A percentile compares a stretch with the other conserved stretches of the same genome.
Evolutionary conservation across 345 rosid genomes (phyloP).

Genomic region (Nephelium lappaceum): DNA sequence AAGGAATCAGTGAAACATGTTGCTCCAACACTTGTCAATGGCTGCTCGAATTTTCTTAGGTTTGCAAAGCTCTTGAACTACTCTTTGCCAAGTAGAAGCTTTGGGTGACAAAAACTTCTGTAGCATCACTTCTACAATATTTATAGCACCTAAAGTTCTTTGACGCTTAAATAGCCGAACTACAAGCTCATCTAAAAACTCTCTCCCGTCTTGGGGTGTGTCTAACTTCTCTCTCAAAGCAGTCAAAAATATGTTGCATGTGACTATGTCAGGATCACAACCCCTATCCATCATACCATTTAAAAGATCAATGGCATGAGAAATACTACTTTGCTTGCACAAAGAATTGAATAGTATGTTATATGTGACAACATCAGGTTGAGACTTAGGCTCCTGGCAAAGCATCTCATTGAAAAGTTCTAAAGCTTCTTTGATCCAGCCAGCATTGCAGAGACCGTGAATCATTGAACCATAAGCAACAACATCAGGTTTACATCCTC

Average conservation of each 20-base stretch:
- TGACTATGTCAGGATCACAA: conserved; percentile 76
- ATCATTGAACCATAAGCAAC: conserved; percentile 87
- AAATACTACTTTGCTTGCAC: conserved; percentile 56
- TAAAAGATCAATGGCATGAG: conserved; percentile 78
- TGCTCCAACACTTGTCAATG: conserved; percentile 70
- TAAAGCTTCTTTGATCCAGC: conserved; percentile 67
- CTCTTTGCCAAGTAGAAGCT: conserved; percentile 62
- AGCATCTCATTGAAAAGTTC: conserved; percentile 88
- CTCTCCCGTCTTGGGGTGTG: conserved; percentile 71
- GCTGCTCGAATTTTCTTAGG: conserved; percentile 60
- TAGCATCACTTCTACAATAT: conserved; percentile 75
- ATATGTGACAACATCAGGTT: conserved; percentile 87
- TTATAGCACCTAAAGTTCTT: conserved; percentile 68
- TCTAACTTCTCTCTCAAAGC: conserved; percentile 64
- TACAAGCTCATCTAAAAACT: conserved; percentile 80
- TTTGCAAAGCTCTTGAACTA: conserved; percentile 72
- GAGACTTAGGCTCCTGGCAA: conserved; percentile 62
- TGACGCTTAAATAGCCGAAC: conserved; percentile 62
- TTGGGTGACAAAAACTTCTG: conserved; percentile 64
- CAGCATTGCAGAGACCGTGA: conserved; percentile 71
- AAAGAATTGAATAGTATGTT: conserved; percentile 81
- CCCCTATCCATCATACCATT: conserved; percentile 74
- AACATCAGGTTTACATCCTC: conserved; percentile 75
- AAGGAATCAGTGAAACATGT: conserved; percentile 43
- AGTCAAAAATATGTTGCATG: conserved; percentile 80